A percentile compares a stretch with the other conserved stretches of the same genome.
These are phyloP conservation scores for Funneliformis mosseae DNA, from an alignment of 192 early-diverging fungal genomes.

Conservation along the genomic window DNA sequence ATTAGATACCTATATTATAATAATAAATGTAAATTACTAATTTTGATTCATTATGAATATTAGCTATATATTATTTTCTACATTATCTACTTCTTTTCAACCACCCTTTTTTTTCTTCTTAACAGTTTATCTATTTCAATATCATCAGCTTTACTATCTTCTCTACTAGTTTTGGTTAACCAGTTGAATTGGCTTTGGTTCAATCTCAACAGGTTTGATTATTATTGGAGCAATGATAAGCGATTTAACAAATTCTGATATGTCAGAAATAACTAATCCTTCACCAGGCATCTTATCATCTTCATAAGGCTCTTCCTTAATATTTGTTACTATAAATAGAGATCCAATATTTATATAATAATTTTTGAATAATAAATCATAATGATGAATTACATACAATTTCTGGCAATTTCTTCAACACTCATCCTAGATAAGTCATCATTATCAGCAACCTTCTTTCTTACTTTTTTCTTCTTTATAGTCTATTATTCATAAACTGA, in stretches of 20 bases:
- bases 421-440: slow-evolving; percentile 48
- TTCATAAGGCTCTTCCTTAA: slow-evolving; percentile 40
- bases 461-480: slow-evolving; percentile 58
- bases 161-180: slow-evolving; percentile 34
- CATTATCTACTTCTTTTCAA: slow-evolving; percentile 21
- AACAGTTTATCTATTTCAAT: slow-evolving; percentile 35
- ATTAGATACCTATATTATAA: neutral
- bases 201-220: slow-evolving; percentile 29
- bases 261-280: slow-evolving; percentile 79
- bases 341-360: neutral
- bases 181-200: neutral
- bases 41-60: slow-evolving; percentile 33
- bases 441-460: slow-evolving; percentile 51
- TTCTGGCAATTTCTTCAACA: slow-evolving; percentile 66
- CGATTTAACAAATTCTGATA: slow-evolving; percentile 83
- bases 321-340: slow-evolving; percentile 38
- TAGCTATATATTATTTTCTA: slow-evolving; percentile 30
- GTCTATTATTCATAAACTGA: slow-evolving; percentile 46
- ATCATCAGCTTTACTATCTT: slow-evolving; percentile 32
- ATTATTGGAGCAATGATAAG: slow-evolving; percentile 48
- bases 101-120: slow-evolving; percentile 35
- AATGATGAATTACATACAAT: slow-evolving; percentile 38
- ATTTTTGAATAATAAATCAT: neutral
- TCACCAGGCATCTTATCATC: slow-evolving; percentile 43
- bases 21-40: slow-evolving; percentile 17